Conservation (phyloP, 2,329 filamentous ascomycete genomes). For the Pseudomassariella vexata region DNA sequence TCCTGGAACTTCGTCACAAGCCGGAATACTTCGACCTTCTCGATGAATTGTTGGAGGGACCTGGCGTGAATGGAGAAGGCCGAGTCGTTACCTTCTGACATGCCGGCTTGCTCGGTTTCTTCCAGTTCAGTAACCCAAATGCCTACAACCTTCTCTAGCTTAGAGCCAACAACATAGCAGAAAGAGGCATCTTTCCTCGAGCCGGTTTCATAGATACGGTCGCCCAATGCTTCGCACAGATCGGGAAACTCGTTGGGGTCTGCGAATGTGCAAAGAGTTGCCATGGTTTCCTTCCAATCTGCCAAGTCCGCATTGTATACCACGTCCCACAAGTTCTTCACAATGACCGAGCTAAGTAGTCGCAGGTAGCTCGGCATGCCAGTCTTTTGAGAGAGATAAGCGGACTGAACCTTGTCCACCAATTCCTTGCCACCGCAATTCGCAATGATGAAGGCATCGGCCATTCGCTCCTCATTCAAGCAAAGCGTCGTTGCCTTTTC, state of each 20-base stretch:
- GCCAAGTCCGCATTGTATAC: conserved; percentile 91
- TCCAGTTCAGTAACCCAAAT: conserved; percentile 92
- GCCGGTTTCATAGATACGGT: conserved; percentile 75
- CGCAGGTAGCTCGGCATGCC: conserved; percentile 87
- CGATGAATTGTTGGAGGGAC: conserved; percentile 86
- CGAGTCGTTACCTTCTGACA: conserved; percentile 68
- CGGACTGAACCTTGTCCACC: conserved; percentile 86
- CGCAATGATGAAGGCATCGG: conserved; percentile 96
- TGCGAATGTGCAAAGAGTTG: conserved; percentile 90
- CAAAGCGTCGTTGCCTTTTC: conserved; percentile 85
- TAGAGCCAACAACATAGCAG: conserved; percentile 93
- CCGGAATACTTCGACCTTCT: conserved; percentile 97
- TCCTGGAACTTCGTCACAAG: conserved; percentile 90
- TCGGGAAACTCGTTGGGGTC: conserved; percentile 87
- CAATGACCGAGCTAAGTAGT: conserved; percentile 82
- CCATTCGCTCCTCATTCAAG: conserved; percentile 80
- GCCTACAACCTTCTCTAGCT: conserved; percentile 90
- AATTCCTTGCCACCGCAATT: conserved; percentile 93
- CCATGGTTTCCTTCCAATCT: conserved; percentile 98
- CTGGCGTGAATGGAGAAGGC: conserved; percentile 89
- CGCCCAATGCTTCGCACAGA: conserved; percentile 89
- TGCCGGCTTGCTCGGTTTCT: conserved; percentile 70
- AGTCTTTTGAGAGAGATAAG: conserved; percentile 79
- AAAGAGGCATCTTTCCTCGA: conserved; percentile 88
- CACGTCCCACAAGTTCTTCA: conserved; percentile 96